Base-by-base conservation (phyloP, 176 grass and related monocot species). In the Cenchrus fungigraminus region DNA sequence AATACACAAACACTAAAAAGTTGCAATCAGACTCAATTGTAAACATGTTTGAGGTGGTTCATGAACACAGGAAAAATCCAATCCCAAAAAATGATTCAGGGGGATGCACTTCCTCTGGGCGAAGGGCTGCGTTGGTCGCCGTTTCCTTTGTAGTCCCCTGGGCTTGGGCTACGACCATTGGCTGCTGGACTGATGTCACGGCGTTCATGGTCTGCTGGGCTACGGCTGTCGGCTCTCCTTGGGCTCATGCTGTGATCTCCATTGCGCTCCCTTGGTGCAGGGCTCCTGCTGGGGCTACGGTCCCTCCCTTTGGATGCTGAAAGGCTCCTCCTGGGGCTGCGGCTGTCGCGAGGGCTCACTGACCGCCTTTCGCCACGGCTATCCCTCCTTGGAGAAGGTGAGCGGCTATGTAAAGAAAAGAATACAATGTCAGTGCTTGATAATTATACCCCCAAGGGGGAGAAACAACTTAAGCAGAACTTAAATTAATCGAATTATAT, bases 111-210 rank as follows among this genome's bases (percentile, higher is more conserved):
- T 65, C 90, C 80, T 78, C 74, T 88, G 4, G 86, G 85, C 0
- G 90, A 86, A 62, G 32, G 29, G 10, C 6, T 68, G 10, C 6
- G 73, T 8, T 56, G 65, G 37, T 92, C 83, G 46, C 82, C 85
- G 20, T 92, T 91, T 49, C 68, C 67, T n/a, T 82, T 76, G 10
- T 79, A 54, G 43, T 82, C 85, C 58, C 82, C 91, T 11, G 96
- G 96, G 65, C 91, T 95, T 6, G 78, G 93, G 69, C 91, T 95
- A 17, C 79, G 75, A 12, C 96, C 89, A 56, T 98, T 95, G 57
- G 88, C 83, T 12, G 58, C 86, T 12, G 96, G 91, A 73, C 93
- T 95, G 51, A 59, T 68, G 7, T 68, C 74, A 34, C 76, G 68
- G 16, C 52, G 64, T 6, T 81, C 82, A 1, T 8, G 65, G 15